These are phyloP conservation scores for Eremomyces bilateralis DNA, from an alignment of 495 filamentous ascomycete genomes.

Conservation along the genomic window DNA sequence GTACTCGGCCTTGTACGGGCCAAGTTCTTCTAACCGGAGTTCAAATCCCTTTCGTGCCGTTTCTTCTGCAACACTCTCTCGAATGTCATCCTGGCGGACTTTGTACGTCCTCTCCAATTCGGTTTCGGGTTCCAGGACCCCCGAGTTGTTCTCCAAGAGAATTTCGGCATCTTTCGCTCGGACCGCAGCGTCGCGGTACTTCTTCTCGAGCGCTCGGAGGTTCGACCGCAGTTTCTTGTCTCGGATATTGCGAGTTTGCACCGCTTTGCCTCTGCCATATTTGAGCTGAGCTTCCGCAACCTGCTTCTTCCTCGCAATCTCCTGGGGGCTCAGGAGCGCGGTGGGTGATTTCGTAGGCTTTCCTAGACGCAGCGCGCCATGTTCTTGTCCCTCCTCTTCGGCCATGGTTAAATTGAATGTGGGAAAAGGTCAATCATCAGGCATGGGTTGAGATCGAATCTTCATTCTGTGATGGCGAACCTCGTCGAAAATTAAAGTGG, in stretches of 20 bases:
- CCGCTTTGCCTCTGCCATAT: conserved; percentile 66
- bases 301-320: conserved; percentile 10
- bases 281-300: conserved; percentile 39
- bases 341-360: conserved; percentile 5
- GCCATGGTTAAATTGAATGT: too few species aligned
- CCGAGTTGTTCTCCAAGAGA: conserved; percentile 64
- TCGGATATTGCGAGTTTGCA: conserved; percentile 32
- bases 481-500: too few species aligned
- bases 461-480: too few species aligned
- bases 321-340: conserved; percentile 9
- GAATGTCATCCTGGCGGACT: conserved; percentile 75
- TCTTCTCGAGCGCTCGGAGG: conserved; percentile 52
- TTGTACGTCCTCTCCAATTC: conserved; percentile 84
- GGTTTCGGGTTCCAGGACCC: conserved; percentile 71
- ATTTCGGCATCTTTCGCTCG: conserved; percentile 90
- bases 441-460: too few species aligned
- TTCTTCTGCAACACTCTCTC: conserved; percentile 47
- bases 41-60: conserved; percentile 86
- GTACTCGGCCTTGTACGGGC: conserved; percentile 75
- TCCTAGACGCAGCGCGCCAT: too few species aligned
- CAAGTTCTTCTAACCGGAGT: conserved; percentile 57
- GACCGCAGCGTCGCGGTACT: conserved; percentile 58
- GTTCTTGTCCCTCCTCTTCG: too few species aligned
- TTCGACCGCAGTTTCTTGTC: conserved; percentile 83
- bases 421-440: too few species aligned